These are phyloP conservation scores for Cladobotryum protrusum DNA, from an alignment of 2,329 filamentous ascomycete genomes.

Conservation along the genomic window DNA sequence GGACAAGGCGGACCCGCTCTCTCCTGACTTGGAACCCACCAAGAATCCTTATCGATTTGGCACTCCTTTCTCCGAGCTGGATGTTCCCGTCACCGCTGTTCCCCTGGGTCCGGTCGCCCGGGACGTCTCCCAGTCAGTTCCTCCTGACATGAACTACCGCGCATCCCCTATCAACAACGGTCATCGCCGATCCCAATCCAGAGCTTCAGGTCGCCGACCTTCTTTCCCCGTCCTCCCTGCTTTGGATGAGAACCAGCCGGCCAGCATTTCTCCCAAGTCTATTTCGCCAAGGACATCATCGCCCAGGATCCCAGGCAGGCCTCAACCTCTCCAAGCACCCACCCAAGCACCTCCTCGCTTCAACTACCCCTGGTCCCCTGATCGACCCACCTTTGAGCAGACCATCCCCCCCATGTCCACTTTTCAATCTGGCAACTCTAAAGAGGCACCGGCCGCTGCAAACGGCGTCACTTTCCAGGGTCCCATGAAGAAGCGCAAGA, in stretches of 20 bases:
- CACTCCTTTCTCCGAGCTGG: slow-evolving; percentile 88
- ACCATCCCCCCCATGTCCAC: slow-evolving; percentile 33
- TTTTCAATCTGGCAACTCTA: slow-evolving; percentile 17
- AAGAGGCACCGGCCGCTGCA: slow-evolving; percentile 28
- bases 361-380: slow-evolving; percentile 51
- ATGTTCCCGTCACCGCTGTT: slow-evolving; percentile 73
- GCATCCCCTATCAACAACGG: slow-evolving; percentile 27
- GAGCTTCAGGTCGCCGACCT: slow-evolving; percentile 55
- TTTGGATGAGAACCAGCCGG: slow-evolving; percentile 58
- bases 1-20: slow-evolving; percentile 44
- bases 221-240: slow-evolving; percentile 63
- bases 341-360: slow-evolving; percentile 48
- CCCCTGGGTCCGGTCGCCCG: slow-evolving; percentile 67
- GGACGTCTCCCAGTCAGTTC: slow-evolving; percentile 81
- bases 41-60: slow-evolving; percentile 63
- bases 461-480: slow-evolving; percentile 66
- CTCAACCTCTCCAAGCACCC: slow-evolving; percentile 31
- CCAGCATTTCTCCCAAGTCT: slow-evolving; percentile 29
- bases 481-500: slow-evolving; percentile 92
- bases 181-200: slow-evolving; percentile 43
- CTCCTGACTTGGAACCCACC: slow-evolving; percentile 53
- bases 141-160: slow-evolving; percentile 84
- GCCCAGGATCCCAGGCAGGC: slow-evolving; percentile 28
- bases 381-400: slow-evolving; percentile 40
- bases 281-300: slow-evolving; percentile 30